phyloP scores from a whole-genome alignment of 305 asterid genomes.

The Fraxinus sp. region DNA sequence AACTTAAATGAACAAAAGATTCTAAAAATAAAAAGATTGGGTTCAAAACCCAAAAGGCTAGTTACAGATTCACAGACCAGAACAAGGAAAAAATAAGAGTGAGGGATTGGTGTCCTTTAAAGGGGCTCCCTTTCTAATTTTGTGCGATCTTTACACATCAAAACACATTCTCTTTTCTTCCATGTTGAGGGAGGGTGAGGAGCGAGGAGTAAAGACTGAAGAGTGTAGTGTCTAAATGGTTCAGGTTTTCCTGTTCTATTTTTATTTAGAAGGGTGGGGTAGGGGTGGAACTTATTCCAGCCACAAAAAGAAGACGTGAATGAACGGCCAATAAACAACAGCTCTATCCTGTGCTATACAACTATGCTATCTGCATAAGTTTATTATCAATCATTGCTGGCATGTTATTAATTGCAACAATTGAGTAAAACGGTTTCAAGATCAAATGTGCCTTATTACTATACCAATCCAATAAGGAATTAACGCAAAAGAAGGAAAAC shows the following conservation, averaged over 20 bases:
- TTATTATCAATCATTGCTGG: neutral
- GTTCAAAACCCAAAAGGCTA: neutral
- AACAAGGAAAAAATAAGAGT: neutral
- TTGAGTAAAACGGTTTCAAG: neutral
- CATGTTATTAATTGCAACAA: neutral
- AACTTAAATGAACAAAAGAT: neutral
- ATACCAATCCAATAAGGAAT: neutral
- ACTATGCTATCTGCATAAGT: neutral
- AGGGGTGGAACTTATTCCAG: neutral
- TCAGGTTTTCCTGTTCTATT: neutral
- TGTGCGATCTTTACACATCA: neutral
- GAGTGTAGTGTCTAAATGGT: neutral
- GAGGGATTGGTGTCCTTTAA: neutral
- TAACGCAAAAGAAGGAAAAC: neutral
- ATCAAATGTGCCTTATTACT: neutral
- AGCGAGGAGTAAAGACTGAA: neutral
- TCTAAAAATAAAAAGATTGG: neutral
- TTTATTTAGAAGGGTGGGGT: neutral
- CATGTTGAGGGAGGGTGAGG: neutral
- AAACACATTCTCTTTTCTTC: neutral
- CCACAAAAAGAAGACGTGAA: neutral
- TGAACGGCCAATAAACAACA: neutral
- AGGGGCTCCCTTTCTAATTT: slow-evolving; percentile 18
- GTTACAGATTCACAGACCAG: neutral
- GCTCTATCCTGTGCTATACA: neutral